A percentile compares a stretch with the other conserved stretches of the same genome.
phyloP scores from a whole-genome alignment of 805 yeast species.

The Lipomyces yamanashiensis region DNA sequence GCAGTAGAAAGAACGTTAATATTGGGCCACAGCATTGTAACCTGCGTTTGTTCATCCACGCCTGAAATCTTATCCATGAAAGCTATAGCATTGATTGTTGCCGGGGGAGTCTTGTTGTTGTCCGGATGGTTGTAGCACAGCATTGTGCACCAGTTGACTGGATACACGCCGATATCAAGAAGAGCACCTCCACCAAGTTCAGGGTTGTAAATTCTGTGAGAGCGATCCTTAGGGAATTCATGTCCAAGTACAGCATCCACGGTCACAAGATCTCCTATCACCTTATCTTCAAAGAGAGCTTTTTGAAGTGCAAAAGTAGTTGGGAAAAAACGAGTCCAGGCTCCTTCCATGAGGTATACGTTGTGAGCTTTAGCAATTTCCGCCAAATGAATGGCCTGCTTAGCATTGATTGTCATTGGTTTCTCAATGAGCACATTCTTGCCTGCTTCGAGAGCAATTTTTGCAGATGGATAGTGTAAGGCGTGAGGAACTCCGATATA shows the following conservation, averaged over 20 bases:
- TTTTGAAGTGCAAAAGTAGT: constrained; percentile 47
- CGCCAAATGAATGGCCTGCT: constrained; percentile 51
- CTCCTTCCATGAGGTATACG: constrained; percentile 60
- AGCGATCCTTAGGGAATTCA: constrained; percentile 38
- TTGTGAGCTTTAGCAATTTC: constrained; percentile 52
- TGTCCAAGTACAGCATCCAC: constrained; percentile 35
- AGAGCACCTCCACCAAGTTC: constrained; percentile 61
- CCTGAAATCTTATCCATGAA: not conserved
- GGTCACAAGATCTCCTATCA: constrained; percentile 53
- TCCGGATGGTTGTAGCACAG: constrained; percentile 19
- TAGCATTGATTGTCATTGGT: constrained; percentile 55
- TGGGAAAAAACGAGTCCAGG: constrained; percentile 51
- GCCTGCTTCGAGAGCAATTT: constrained; percentile 50
- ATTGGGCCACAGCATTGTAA: not conserved
- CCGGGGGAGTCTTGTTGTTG: constrained; percentile 1
- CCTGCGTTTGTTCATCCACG: not conserved
- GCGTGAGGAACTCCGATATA: constrained; percentile 56
- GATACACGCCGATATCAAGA: constrained; percentile 60
- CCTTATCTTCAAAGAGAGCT: constrained; percentile 47
- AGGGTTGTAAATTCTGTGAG: constrained; percentile 51
- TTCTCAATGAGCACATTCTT: constrained; percentile 61
- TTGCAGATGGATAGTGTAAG: constrained; percentile 53
- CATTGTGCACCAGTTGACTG: constrained; percentile 49
- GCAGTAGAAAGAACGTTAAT: not conserved
- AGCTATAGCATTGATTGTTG: not conserved